phyloP scores from a whole-genome alignment of 371 early-diverging fungal genomes.

The Circinella umbellata region DNA sequence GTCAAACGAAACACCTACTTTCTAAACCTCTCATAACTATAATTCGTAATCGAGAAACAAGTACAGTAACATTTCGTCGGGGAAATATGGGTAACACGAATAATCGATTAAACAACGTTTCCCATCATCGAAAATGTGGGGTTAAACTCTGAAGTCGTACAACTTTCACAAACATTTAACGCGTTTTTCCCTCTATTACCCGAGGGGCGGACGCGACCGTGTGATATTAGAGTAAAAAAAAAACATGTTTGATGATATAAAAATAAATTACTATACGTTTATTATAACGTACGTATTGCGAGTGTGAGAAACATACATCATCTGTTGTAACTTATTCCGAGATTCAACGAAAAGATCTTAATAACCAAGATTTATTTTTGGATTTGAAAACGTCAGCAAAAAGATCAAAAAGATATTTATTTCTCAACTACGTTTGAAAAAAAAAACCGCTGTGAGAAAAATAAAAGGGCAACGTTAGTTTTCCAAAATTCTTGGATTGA shows the following conservation, averaged over 20 bases:
- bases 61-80: too few relatives aligned
- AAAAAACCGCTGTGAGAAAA: background rate
- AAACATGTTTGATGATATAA: background rate
- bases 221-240: background rate
- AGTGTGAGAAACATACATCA: too few relatives aligned
- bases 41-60: background rate
- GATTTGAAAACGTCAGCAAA: too few relatives aligned
- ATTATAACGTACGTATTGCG: background rate
- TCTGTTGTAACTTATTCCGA: too few relatives aligned
- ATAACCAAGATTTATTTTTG: too few relatives aligned
- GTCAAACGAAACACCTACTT: too few relatives aligned
- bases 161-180: background rate
- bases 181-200: slow-evolving; percentile 2
- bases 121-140: slow-evolving; percentile 6
- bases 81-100: background rate
- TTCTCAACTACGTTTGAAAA: background rate
- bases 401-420: background rate
- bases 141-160: background rate
- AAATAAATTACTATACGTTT: too few relatives aligned
- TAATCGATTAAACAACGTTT: background rate
- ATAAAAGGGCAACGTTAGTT: background rate
- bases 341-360: too few relatives aligned
- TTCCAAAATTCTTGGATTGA: slow-evolving; percentile 2
- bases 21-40: too few relatives aligned
- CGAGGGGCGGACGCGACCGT: background rate